A percentile compares a stretch with the other conserved stretches of the same genome.
phyloP scores from a whole-genome alignment of 1,284 basidiomycete species.

The Xerocomus nothofagi region DNA sequence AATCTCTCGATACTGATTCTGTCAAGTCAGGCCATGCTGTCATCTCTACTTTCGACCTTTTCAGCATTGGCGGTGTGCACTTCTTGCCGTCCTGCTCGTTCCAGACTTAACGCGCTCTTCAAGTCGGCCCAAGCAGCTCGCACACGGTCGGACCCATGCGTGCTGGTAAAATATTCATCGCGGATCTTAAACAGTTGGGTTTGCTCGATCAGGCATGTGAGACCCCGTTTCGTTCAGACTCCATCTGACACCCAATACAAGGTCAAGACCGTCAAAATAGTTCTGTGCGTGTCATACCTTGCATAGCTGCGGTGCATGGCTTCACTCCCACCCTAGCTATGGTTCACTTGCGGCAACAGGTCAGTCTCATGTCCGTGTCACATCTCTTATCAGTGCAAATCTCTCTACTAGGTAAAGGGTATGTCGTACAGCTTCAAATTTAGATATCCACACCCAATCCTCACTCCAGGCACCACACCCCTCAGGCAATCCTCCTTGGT shows the following conservation, averaged over 20 bases:
- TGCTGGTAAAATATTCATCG: constrained; percentile 85
- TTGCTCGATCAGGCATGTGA: constrained; percentile 65
- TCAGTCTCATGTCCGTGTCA: constrained; percentile 28
- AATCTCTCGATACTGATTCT: constrained; percentile 6
- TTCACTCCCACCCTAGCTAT: constrained; percentile 47
- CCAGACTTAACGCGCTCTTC: background rate
- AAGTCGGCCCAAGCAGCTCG: constrained; percentile 58
- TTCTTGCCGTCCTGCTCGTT: background rate
- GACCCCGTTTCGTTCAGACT: background rate
- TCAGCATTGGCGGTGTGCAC: constrained; percentile 81
- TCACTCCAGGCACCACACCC: constrained; percentile 80
- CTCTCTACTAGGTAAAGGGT: constrained; percentile 73
- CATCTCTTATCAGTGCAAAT: constrained; percentile 19
- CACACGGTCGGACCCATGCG: constrained; percentile 92
- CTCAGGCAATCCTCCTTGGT: constrained; percentile 89
- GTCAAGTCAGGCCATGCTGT: constrained; percentile 80
- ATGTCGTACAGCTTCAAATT: constrained; percentile 19
- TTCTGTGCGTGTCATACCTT: constrained; percentile 54
- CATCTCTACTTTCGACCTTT: constrained; percentile 91
- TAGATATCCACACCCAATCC: constrained; percentile 2
- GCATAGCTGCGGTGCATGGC: background rate
- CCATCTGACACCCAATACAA: constrained; percentile 30
- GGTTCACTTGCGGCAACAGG: constrained; percentile 79
- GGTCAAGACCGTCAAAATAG: constrained; percentile 82
- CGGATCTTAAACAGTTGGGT: constrained; percentile 70